A percentile compares a stretch with the other conserved stretches of the same genome.
Conservation (phyloP, 2,329 filamentous ascomycete genomes). For the Ceratocystis ficicola region DNA sequence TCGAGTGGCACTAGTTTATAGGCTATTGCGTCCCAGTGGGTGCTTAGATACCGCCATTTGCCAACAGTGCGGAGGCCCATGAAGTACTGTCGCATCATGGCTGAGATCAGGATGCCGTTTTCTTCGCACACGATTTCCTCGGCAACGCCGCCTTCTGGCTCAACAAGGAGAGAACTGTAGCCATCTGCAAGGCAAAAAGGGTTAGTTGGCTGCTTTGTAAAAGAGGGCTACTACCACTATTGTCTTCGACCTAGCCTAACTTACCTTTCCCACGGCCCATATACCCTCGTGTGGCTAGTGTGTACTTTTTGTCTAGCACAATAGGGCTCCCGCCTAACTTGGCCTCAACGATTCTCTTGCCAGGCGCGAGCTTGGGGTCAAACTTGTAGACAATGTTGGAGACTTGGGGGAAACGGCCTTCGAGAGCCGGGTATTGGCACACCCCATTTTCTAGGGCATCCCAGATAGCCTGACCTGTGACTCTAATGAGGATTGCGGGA, state of each 20-base stretch:
- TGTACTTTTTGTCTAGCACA: slow-evolving; percentile 52
- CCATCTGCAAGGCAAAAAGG: slow-evolving; percentile 43
- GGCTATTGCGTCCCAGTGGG: slow-evolving; percentile 57
- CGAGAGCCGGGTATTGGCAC: slow-evolving; percentile 65
- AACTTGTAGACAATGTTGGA: slow-evolving; percentile 69
- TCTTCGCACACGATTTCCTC: slow-evolving; percentile 76
- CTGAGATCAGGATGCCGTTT: slow-evolving; percentile 74
- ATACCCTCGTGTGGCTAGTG: slow-evolving; percentile 70
- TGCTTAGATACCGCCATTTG: slow-evolving; percentile 61
- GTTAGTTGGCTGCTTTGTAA: background rate
- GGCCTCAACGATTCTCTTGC: slow-evolving; percentile 51
- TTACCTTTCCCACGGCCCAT: slow-evolving; percentile 68
- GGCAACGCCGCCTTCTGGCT: slow-evolving; percentile 61
- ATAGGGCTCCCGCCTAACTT: slow-evolving; percentile 50
- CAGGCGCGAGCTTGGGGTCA: slow-evolving; percentile 48
- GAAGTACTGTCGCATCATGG: slow-evolving; percentile 82
- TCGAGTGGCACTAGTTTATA: slow-evolving; percentile 29
- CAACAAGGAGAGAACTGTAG: slow-evolving; percentile 61
- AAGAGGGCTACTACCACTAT: background rate
- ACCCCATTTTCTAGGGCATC: slow-evolving; percentile 79
- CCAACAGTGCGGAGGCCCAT: slow-evolving; percentile 72
- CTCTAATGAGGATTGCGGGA: slow-evolving; percentile 64
- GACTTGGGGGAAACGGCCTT: slow-evolving; percentile 71
- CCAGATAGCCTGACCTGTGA: slow-evolving; percentile 59
- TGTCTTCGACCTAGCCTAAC: slow-evolving; percentile 5